phyloP scores from a whole-genome alignment of 805 yeast species.

The Clavispora phyllophila region DNA sequence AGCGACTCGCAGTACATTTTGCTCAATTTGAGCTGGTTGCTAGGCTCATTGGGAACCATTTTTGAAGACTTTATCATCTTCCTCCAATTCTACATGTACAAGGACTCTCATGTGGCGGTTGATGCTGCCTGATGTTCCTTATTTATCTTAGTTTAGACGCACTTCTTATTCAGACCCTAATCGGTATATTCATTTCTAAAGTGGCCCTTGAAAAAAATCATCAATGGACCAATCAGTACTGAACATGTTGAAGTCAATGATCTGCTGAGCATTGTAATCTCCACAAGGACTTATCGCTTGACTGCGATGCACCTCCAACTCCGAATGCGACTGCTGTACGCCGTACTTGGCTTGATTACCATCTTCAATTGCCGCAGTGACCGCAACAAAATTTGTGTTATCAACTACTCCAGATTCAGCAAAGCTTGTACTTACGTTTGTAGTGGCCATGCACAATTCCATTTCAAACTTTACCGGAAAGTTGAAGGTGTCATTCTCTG shows the following conservation, averaged over 20 bases:
- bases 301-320: background rate
- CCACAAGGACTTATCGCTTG: background rate
- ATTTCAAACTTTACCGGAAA: background rate
- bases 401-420: background rate
- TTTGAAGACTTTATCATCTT: constrained; percentile 64
- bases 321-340: background rate
- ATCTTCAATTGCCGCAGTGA: background rate
- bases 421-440: background rate
- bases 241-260: constrained; percentile 10
- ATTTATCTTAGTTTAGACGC: background rate
- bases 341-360: too few species aligned
- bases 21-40: constrained; percentile 67
- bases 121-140: background rate
- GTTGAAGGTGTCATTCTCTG: background rate
- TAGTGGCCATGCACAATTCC: background rate
- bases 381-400: background rate
- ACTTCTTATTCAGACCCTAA: background rate
- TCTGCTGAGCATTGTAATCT: background rate
- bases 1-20: constrained; percentile 54
- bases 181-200: background rate
- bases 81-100: constrained; percentile 62
- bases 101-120: constrained; percentile 21
- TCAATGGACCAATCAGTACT: constrained; percentile 10
- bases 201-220: constrained; percentile 4
- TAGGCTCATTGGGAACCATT: constrained; percentile 76